Evolutionary conservation across 441 rosid genomes (phyloP), one percentile per base, ranked within the genome.

Genomic region (Oxalis stricta): DNA sequence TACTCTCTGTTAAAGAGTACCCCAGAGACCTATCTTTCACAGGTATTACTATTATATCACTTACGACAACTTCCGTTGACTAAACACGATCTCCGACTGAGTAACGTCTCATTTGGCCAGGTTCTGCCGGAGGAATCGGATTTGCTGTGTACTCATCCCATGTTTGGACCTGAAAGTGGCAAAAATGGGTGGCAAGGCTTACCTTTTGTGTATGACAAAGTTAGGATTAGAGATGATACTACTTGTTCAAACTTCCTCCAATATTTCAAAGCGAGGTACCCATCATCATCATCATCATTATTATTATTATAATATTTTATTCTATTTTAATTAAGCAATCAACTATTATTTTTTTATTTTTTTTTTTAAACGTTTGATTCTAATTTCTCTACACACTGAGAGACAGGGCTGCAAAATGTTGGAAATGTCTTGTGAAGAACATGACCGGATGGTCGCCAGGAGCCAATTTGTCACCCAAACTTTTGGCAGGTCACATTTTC

Each of bases 151-250:
- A 74, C 79, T 16, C 85, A 74, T 44, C 85, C 82, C 1, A 71
- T 77, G 82, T 77, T 77, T 21, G 85, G 85, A 8, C 82, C 85
- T 5, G 71, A 71, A 12, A 77, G 85, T 37, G 85, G 82, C 7
- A 74, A 59, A 47, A 22, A 64, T 14, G 66, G 77, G 5, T 77
- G 79, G 85, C 54, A 36, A 41, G 69, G 22, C 48, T 69, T 74
- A 10, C 46, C 61, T 42, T 74, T 77, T 14, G 63, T 71, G 48
- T 71, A 55, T 2, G 76, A 77, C 5, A 71, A 37, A 41, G 79
- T 74, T 26, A 49, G 79, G 33, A 57, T 77, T 18, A 55, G 65
- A 33, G 60, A 63, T 10, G 63, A 64, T 19, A 41, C 51, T 10
- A 59, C 30, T 14, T 69, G 79, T 48, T 69, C 68, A 3, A 64